These are phyloP conservation scores for Penicillium turbatum DNA, from an alignment of 495 filamentous ascomycete genomes.

Conservation along the genomic window DNA sequence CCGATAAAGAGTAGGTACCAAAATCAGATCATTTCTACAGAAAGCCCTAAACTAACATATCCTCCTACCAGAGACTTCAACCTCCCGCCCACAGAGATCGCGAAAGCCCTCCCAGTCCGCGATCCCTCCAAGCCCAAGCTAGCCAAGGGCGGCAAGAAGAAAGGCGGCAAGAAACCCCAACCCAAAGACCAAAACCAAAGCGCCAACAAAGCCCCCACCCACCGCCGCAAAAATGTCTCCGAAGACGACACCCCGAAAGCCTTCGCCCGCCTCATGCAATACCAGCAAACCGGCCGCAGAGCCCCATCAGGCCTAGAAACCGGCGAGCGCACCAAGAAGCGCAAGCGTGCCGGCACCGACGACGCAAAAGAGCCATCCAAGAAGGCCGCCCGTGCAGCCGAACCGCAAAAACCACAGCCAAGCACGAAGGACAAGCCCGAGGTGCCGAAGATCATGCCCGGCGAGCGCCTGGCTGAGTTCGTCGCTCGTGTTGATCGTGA, in stretches of 20 bases:
- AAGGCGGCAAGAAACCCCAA: conserved; percentile 18
- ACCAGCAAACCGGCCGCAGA: conserved; percentile 49
- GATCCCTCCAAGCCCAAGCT: conserved; percentile 26
- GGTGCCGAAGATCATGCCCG: conserved; percentile 68
- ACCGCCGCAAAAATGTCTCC: conserved; percentile 40
- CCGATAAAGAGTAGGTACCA: conserved; percentile 33
- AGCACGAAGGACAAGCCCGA: conserved; percentile 19
- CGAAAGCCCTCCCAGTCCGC: conserved; percentile 62
- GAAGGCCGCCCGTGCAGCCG: conserved; percentile 6
- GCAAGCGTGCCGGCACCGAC: conserved; percentile 27
- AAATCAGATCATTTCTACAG: not conserved
- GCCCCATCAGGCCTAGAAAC: conserved; percentile 65
- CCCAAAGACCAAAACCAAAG: conserved; percentile 17
- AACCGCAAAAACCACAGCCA: conserved; percentile 12
- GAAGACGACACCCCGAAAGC: conserved; percentile 81
- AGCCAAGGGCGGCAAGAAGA: conserved; percentile 11
- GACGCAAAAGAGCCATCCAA: conserved; percentile 17
- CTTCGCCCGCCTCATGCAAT: conserved; percentile 77
- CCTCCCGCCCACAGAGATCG: conserved; percentile 68
- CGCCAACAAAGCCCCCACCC: conserved; percentile 17
- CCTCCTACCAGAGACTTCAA: conserved; percentile 51
- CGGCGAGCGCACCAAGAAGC: conserved; percentile 52
- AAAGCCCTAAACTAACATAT: not conserved
- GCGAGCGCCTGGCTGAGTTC: conserved; percentile 80
- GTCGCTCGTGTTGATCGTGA: conserved; percentile 79